These are phyloP conservation scores for Coprinopsis strossmayeri DNA, from an alignment of 768 basidiomycete species.

Conservation along the genomic window DNA sequence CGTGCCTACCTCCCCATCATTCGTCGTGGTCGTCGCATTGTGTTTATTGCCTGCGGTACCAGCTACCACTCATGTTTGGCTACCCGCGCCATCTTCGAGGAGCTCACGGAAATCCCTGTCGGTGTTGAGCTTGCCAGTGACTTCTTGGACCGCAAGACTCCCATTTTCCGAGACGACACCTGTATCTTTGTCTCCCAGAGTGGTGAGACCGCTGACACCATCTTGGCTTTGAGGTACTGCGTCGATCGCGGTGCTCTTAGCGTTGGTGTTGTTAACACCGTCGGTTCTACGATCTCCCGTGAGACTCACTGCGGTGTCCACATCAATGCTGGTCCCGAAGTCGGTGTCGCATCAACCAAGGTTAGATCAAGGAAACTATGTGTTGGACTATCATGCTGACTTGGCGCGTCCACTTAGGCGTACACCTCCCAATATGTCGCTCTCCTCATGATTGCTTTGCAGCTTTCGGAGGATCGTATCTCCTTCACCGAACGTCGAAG, in stretches of 20 bases:
- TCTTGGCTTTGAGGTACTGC: slow-evolving; percentile 93
- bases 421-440: slow-evolving; percentile 99
- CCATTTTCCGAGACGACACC: slow-evolving; percentile 98
- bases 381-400: too few species aligned
- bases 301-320: slow-evolving; percentile 99
- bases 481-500: slow-evolving; percentile 86
- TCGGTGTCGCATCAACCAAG: slow-evolving; percentile 99
- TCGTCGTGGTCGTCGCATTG: slow-evolving; percentile 87
- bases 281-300: slow-evolving; percentile 95
- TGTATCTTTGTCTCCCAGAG: slow-evolving; percentile 96
- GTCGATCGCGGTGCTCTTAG: slow-evolving; percentile 94
- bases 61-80: slow-evolving; percentile 97
- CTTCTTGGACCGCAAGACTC: slow-evolving; percentile 97
- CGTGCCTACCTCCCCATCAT: slow-evolving; percentile 95
- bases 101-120: slow-evolving; percentile 97
- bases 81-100: slow-evolving; percentile 96
- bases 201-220: slow-evolving; percentile 98
- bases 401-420: too few species aligned
- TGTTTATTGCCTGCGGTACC: slow-evolving; percentile 98
- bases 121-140: slow-evolving; percentile 96
- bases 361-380: too few species aligned
- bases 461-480: slow-evolving; percentile 95
- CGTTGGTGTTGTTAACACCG: slow-evolving; percentile 97
- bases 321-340: slow-evolving; percentile 98
- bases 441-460: slow-evolving; percentile 96